Percentiles rank a stretch among this genome's conserved stretches.
Evolutionary conservation across 2,329 filamentous ascomycete species (phyloP).

Genomic region (Graphilbum fragrans): DNA sequence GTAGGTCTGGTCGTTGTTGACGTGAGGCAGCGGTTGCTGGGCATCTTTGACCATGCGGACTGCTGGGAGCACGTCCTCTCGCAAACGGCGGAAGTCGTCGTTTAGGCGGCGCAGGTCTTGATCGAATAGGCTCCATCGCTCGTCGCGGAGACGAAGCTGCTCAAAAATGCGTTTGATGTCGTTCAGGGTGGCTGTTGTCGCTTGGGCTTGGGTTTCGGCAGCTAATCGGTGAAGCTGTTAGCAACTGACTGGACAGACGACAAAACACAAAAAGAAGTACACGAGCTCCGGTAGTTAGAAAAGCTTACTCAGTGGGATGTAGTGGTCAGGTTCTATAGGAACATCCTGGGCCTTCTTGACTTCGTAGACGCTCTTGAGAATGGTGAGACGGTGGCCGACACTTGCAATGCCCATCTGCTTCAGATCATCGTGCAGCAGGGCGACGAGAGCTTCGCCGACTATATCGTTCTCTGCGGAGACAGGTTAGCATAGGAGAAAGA

Average conservation of each 20-base stretch:
- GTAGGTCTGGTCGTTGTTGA: constrained; percentile 29
- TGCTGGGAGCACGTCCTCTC: constrained; percentile 85
- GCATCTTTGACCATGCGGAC: constrained; percentile 86
- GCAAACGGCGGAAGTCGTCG: constrained; percentile 77
- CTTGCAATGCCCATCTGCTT: constrained; percentile 91
- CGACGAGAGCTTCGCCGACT: constrained; percentile 79
- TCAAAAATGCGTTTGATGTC: constrained; percentile 87
- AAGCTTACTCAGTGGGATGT: constrained; percentile 73
- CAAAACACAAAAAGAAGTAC: not conserved
- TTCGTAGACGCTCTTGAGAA: constrained; percentile 92
- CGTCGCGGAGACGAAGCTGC: constrained; percentile 79
- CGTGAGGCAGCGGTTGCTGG: constrained; percentile 68
- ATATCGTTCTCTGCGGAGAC: constrained; percentile 75
- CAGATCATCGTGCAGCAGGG: constrained; percentile 81
- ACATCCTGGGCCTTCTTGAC: constrained; percentile 91
- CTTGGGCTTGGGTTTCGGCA: constrained; percentile 76
- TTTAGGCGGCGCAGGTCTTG: constrained; percentile 71
- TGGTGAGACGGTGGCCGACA: constrained; percentile 87
- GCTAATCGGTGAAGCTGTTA: constrained; percentile 38
- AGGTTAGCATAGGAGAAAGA: not conserved
- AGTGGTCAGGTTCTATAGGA: constrained; percentile 83
- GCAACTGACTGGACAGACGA: not conserved
- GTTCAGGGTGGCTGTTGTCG: constrained; percentile 79
- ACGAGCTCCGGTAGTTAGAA: not conserved
- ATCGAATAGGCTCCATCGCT: constrained; percentile 75